Evolutionary conservation across 192 early-diverging fungal genomes (phyloP), one percentile per base, ranked within the genome.

Genomic region (Umbelopsis sp.): DNA sequence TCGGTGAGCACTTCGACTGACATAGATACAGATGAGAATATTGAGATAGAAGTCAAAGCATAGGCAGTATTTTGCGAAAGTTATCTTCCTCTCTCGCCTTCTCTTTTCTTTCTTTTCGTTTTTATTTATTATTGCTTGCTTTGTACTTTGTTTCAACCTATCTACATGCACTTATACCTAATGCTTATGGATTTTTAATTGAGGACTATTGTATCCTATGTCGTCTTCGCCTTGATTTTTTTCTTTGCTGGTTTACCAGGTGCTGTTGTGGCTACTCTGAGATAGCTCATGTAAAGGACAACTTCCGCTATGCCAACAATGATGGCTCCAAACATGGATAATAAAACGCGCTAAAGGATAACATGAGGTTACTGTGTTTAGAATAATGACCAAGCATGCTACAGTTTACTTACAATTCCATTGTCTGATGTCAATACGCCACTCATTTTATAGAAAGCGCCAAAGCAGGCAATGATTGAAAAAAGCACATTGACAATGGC

Each of bases 401-500:
- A n/a, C n/a, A n/a, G 56, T 62, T 14, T 1, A 2, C 56, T 62
- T 62, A 62, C 56, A 22, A 17, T 17, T 4, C 56, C 56, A 3
- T 14, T 29, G 26, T 62, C 56, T 20, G 25, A 11, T 10, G 29
- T 62, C 7, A 62, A 5, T 14, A 62, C 56, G 16, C 56, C 14
- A n/a, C 56, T 62, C 56, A 62, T 62, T 26, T 62, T 62, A 5
- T 34, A 62, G 17, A 62, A 62, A 20, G 56, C 56, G 29, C 56
- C 56, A 62, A 62, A 62, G 56, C 56, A 62, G 17, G 56, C 56
- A 17, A 62, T 32, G 29, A 62, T 62, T 5, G 56, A 62, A 32
- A 62, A 62, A 5, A 62, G 31, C 29, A 62, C 56, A 20, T 62
- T 62, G 20, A 62, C 34, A 26, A 62, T 62, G 29, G 56, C 56